Evolutionary conservation across 2,329 filamentous ascomycete species (phyloP).

Genomic region (Phoma herbarum): DNA sequence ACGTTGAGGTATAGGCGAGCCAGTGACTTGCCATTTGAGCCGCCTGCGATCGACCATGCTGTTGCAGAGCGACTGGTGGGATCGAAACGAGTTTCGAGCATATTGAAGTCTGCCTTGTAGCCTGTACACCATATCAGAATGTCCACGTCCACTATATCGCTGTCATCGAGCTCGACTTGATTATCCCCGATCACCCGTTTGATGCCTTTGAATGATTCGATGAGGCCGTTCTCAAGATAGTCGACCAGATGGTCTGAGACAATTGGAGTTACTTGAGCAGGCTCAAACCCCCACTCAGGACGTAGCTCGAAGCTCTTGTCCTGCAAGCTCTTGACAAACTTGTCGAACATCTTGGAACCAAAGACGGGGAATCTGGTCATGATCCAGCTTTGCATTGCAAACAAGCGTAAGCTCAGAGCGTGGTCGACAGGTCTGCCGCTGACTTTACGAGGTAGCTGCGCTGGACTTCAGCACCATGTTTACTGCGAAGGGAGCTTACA

Average conservation of each 20-base stretch:
- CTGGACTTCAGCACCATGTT: neutral
- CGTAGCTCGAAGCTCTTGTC: constrained; percentile 34
- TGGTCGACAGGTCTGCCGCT: constrained; percentile 30
- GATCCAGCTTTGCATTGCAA: constrained; percentile 24
- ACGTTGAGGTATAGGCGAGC: constrained; percentile 56
- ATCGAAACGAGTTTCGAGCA: constrained; percentile 35
- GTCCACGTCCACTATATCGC: constrained; percentile 42
- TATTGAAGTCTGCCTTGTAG: constrained; percentile 42
- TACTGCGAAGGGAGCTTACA: too few species aligned
- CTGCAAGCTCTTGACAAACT: constrained; percentile 29
- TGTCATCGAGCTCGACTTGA: constrained; percentile 44
- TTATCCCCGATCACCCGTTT: constrained; percentile 19
- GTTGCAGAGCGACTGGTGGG: constrained; percentile 27
- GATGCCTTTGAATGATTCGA: constrained; percentile 30
- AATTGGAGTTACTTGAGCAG: constrained; percentile 30
- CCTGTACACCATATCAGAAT: constrained; percentile 50
- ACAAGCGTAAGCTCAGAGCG: constrained; percentile 25
- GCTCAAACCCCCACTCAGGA: constrained; percentile 36
- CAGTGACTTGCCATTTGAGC: constrained; percentile 43
- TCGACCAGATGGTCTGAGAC: constrained; percentile 31
- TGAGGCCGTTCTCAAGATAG: constrained; percentile 27
- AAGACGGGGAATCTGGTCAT: constrained; percentile 25
- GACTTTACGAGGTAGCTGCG: constrained; percentile 27
- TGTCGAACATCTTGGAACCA: constrained; percentile 31
- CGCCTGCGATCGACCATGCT: constrained; percentile 27